Evolutionary conservation across 352 stramenopile genomes (phyloP), one percentile per base, ranked within the genome.

Genomic region (Pythium scleroteichum): DNA sequence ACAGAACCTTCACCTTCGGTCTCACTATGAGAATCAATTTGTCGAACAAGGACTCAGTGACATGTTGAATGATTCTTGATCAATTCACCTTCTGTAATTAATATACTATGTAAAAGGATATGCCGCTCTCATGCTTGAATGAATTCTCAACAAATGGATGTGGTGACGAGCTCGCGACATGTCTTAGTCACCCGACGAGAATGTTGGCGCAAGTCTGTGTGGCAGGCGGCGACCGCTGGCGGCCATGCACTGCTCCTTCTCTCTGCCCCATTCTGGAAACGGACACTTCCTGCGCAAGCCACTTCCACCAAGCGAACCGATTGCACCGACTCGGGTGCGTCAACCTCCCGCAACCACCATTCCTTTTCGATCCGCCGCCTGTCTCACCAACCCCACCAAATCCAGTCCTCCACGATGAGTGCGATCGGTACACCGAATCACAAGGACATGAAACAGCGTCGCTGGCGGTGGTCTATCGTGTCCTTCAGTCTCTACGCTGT

Each of bases 371-470:
- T 7, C 12, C 29, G 32, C 32, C 17, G 12, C 49, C 26, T 29
- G 49, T 19, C 20, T 45, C 29, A 35, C 29, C 29, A 35, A 5
- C 29, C 29, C 10, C 29, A 35, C 29, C 29, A 35, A 5, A 35
- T 10, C 29, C 9, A 23, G 35, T 39, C 50, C 32, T 35, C 50
- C 50, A 22, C 32, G 14, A 56, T 56, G 50, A 47, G 29, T 17
- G 29, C 29, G 29, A 35, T 10, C 5, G 10, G 5, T 10, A 35
- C 29, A 35, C 29, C 5, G 5, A 35, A 35, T 10, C 5, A 10
- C 29, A 35, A 5, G 29, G 29, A 10, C 29, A 35, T 10, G 29
- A 35, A 35, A 5, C 29, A 35, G 29, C 29, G 29, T 35, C 29
- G 10, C 29, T 10, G 5, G 5, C 6, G 13, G 13, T 13, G 38